Evolutionary conservation across 192 early-diverging fungal genomes (phyloP), one percentile per base, ranked within the genome.

Genomic region (Backusella circina): DNA sequence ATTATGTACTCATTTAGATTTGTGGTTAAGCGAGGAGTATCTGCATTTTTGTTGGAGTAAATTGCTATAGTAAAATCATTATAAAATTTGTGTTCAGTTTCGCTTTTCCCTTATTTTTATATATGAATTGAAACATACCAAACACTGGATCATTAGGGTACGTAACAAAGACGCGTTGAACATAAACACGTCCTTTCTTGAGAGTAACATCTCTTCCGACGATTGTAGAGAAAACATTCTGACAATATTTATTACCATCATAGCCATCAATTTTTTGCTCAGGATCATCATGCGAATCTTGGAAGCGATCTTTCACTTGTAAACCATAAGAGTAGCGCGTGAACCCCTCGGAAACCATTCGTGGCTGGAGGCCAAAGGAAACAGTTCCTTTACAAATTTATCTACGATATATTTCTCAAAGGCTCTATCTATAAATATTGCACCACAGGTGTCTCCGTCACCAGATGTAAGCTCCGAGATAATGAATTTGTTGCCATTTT

Each of bases 311-410:
- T 41, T 80, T 72, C 2, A 83, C 82, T 5, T 87, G 82, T 51
- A 87, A 76, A 21, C 84, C 84, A 54, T 87, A 87, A 65, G 80
- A 80, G 21, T 82, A 70, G 47, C 86, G 80, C 12, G 84, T 81
- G 28, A 83, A 80, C 30, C 83, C 75, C 54, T 84, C 79, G 6
- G 86, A 83, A 5, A 87, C 81, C 18, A 82, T 72, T 31, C 80
- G 75, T 37, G 86, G 84, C 10, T 82, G 83, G 44, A 85, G 38
- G 10, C 84, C 87, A 44, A 83, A 85, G 37, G 81, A 84, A 8
- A 88, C 87, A 15, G 86, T 86, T 36, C 87, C 87, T 67, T 83
- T 79, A 0, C 83, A 83, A 26, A 88, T 84, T 38, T n/a, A n/a
- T n/a, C n/a, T n/a, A 84, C 86, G 31, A 74, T 37, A 75, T 83